phyloP scores from a whole-genome alignment of 2,329 filamentous ascomycete genomes.

The Pleurostoma richardsiae region DNA sequence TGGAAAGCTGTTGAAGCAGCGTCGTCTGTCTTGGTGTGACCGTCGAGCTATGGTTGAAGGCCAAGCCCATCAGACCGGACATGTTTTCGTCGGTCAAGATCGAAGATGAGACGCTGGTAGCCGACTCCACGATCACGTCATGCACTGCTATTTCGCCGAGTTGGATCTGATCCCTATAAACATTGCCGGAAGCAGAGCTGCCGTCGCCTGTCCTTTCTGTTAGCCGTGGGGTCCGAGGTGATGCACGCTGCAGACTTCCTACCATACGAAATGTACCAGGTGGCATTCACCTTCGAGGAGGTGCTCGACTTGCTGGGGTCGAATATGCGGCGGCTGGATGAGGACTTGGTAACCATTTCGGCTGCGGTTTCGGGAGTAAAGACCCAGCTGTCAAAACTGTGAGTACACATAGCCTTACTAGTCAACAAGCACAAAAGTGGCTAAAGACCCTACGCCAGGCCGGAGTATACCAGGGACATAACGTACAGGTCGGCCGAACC shows the following conservation, averaged over 20 bases:
- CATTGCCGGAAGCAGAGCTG: slow-evolving; percentile 37
- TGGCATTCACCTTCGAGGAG: slow-evolving; percentile 31
- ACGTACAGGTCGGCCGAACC: slow-evolving; percentile 61
- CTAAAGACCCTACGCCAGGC: too few relatives aligned
- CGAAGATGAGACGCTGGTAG: slow-evolving; percentile 32
- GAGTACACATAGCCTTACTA: too few relatives aligned
- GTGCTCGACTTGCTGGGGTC: slow-evolving; percentile 39
- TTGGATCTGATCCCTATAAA: slow-evolving; percentile 44
- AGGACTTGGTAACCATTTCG: too few relatives aligned
- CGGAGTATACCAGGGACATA: neutral
- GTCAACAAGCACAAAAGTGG: too few relatives aligned
- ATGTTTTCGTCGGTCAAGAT: slow-evolving; percentile 36
- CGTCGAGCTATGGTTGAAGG: slow-evolving; percentile 38
- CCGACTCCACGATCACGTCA: slow-evolving; percentile 44
- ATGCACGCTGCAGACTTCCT: slow-evolving; percentile 22
- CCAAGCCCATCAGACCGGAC: slow-evolving; percentile 48
- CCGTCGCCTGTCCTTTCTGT: slow-evolving; percentile 30
- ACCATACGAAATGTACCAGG: slow-evolving; percentile 46
- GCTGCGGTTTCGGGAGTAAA: slow-evolving; percentile 40
- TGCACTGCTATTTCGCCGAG: slow-evolving; percentile 38
- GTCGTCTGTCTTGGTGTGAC: slow-evolving; percentile 35
- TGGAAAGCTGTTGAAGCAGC: slow-evolving; percentile 37
- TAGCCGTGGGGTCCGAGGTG: slow-evolving; percentile 5
- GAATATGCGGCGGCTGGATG: slow-evolving; percentile 33
- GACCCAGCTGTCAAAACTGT: slow-evolving; percentile 37